Percentiles rank a stretch among this genome's conserved stretches.
Evolutionary conservation across 2,329 filamentous ascomycete genomes (phyloP).

Genomic region (Ophiostoma perfectum): DNA sequence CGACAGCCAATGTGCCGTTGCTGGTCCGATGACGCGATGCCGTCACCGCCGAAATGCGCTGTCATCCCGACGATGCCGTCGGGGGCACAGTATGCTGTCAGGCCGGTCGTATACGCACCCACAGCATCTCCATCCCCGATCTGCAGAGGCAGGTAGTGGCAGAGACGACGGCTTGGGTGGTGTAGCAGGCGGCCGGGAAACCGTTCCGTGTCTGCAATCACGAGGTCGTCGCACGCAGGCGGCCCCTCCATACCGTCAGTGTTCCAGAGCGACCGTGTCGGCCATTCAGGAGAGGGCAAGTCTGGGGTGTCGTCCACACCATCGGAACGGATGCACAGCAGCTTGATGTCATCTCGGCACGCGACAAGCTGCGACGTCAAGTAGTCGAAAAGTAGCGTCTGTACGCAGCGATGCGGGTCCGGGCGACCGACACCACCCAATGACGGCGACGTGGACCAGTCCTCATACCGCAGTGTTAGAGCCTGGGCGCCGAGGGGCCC

Average conservation of each 20-base stretch:
- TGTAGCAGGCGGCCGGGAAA: constrained; percentile 19
- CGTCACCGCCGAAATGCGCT: constrained; percentile 21
- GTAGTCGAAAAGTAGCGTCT: constrained; percentile 15
- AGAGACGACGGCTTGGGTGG: constrained; percentile 18
- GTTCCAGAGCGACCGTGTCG: constrained; percentile 16
- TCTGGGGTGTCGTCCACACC: neutral
- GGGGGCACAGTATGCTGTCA: constrained; percentile 16
- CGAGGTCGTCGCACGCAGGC: constrained; percentile 9
- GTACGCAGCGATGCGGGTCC: neutral
- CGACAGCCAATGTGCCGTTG: constrained; percentile 20
- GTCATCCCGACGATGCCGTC: constrained; percentile 18
- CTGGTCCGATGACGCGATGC: constrained; percentile 11
- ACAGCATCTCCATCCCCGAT: neutral
- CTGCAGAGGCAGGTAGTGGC: constrained; percentile 20
- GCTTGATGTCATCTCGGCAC: neutral
- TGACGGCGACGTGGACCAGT: constrained; percentile 17
- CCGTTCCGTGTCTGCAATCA: constrained; percentile 18
- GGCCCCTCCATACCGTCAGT: constrained; percentile 8
- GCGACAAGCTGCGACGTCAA: neutral
- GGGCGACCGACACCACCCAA: constrained; percentile 14
- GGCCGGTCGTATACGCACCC: constrained; percentile 7
- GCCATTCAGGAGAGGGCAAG: neutral
- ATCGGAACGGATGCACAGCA: neutral
- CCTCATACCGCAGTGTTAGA: constrained; percentile 17
- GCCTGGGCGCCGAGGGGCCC: constrained; percentile 17